Percentiles rank a stretch among this genome's conserved stretches.
These are phyloP conservation scores for Pogostemon cablin DNA, from an alignment of 257 asterid genomes.

Conservation along the genomic window DNA sequence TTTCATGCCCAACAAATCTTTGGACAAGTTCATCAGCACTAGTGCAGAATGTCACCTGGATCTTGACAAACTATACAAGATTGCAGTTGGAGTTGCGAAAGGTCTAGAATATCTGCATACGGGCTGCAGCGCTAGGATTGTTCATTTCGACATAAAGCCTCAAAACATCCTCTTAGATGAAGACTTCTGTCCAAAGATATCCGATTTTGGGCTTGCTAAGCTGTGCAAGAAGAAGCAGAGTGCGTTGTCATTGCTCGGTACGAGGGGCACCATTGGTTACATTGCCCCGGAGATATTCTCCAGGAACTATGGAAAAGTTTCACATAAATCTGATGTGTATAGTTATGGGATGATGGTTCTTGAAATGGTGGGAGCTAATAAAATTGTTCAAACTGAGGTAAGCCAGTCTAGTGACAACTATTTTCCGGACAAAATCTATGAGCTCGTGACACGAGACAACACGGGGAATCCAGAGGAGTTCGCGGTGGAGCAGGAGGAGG, in stretches of 20 bases:
- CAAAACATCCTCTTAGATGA: too few species aligned
- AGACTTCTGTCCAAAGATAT: slow-evolving; percentile 56
- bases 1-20: slow-evolving; percentile 2
- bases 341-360: slow-evolving; percentile 65
- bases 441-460: slow-evolving; percentile 37
- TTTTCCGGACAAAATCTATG: slow-evolving; percentile 50
- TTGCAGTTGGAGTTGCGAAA: slow-evolving; percentile 49
- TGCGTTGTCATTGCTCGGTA: too few species aligned
- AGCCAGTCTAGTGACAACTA: slow-evolving; percentile 38
- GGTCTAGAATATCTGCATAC: slow-evolving; percentile 25
- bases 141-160: too few species aligned
- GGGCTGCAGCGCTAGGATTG: too few species aligned
- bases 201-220: slow-evolving; percentile 41
- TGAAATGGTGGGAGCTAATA: slow-evolving; percentile 52
- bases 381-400: background rate
- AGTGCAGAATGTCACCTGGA: slow-evolving; percentile 27
- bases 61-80: slow-evolving; percentile 36
- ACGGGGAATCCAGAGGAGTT: slow-evolving; percentile 23
- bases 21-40: background rate
- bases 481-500: slow-evolving; percentile 32
- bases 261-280: slow-evolving; percentile 32
- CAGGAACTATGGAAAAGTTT: slow-evolving; percentile 43
- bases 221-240: too few species aligned
- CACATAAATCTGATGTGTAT: slow-evolving; percentile 60
- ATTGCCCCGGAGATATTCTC: slow-evolving; percentile 55